Base-by-base conservation (phyloP, 176 grass and related monocot species). In the Puccinellia tenuiflora region DNA sequence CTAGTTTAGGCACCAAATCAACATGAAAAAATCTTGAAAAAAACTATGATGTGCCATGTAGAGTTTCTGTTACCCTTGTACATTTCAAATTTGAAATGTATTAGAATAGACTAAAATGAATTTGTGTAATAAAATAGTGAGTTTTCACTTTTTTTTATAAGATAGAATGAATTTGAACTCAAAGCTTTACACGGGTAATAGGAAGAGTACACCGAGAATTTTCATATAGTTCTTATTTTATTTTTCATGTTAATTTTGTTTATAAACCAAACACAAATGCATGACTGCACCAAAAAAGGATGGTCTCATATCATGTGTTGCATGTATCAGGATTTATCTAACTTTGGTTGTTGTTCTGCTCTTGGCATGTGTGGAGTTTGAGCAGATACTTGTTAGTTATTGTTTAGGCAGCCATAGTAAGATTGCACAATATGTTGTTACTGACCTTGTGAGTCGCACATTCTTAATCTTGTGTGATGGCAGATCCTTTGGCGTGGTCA, bases 401-500 rank as follows among this genome's bases (percentile, higher is more conserved):
- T 73, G 34, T 40, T 50, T 33, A 73, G 51, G 22, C 26, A 51
- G 35, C 28, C n/a, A 39, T 40, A 31, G 15, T 57, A 69, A 77
- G 31, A 25, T 72, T 86, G 5, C 67, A 71, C 5, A 64, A 1
- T 50, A 2, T 69, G 16, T n/a, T 57, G 30, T 48, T 59, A 63
- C 42, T 8, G 30, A 40, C 13, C 11, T 30, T 43, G 16, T 43
- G 7, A 40, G 10, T 54, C 50, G 7, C 47, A 7, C 45, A 12
- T 38, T 52, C n/a, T 72, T 80, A 9, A 53, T 42, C 48, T 77
- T 81, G 52, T 69, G n/a, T 84, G 30, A 66, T 84, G 22, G 15
- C 91, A 98, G 96, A 92, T 93, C 71, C 87, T 90, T 79, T 91
- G 80, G 90, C 90, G 90, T 2, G 92, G 87, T 20, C 82, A 95